Evolutionary conservation across 352 stramenopile species (phyloP).

Genomic region (Globisporangium ultimum): DNA sequence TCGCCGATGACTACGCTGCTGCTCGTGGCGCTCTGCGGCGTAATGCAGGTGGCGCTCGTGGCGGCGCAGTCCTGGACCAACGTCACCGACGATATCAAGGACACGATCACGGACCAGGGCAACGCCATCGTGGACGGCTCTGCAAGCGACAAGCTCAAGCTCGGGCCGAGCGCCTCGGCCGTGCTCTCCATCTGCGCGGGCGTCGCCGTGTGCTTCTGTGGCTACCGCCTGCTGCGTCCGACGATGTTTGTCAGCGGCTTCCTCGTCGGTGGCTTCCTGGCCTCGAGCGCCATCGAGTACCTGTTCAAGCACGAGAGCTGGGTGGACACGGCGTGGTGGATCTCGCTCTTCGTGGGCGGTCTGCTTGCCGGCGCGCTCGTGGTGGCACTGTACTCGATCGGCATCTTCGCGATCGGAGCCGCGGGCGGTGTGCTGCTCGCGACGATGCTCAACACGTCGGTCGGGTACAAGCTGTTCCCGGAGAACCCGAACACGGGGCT

Average conservation of each 20-base stretch:
- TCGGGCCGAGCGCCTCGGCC: constrained; percentile 9
- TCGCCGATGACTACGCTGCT: background rate
- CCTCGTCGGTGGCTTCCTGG: constrained; percentile 45
- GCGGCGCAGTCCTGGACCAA: background rate
- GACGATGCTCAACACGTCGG: constrained; percentile 43
- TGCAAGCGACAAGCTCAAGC: background rate
- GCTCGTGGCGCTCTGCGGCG: background rate
- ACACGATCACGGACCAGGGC: constrained; percentile 11
- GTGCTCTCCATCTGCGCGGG: constrained; percentile 42
- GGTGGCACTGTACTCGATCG: constrained; percentile 46
- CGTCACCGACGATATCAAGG: background rate
- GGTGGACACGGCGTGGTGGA: constrained; percentile 45
- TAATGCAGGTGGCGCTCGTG: background rate
- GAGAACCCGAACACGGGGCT: constrained; percentile 43
- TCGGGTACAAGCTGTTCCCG: constrained; percentile 60
- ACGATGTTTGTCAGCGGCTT: constrained; percentile 65
- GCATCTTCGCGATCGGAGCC: constrained; percentile 56
- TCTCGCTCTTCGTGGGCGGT: constrained; percentile 47
- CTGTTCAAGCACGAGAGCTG: constrained; percentile 40
- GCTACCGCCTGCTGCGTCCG: constrained; percentile 49
- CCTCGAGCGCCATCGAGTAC: constrained; percentile 37
- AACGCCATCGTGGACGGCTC: constrained; percentile 1
- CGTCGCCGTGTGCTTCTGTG: constrained; percentile 30
- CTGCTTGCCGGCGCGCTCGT: constrained; percentile 46
- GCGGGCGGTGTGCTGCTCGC: constrained; percentile 44